phyloP scores from a whole-genome alignment of 306 rosid genomes.

The Quercus aquifolioides region DNA sequence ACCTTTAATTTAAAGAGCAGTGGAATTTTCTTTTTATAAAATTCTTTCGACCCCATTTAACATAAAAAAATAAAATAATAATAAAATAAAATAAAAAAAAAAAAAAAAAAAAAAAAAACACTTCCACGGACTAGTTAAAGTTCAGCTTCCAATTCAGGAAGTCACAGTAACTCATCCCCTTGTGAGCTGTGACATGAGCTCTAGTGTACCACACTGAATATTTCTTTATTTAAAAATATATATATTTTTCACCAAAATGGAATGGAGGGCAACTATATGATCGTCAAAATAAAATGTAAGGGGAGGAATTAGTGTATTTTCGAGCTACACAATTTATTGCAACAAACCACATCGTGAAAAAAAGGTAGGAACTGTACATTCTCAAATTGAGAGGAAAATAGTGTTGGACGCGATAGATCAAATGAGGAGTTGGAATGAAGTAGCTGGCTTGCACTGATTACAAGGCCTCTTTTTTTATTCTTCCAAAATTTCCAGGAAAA shows the following conservation, averaged over 20 bases:
- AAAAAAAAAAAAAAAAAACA: background rate
- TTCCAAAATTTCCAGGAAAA: background rate
- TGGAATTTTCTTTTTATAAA: slow-evolving; percentile 26
- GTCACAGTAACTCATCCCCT: slow-evolving; percentile 31
- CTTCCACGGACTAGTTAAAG: slow-evolving; percentile 24
- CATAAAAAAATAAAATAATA: slow-evolving; percentile 11
- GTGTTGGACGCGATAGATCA: background rate
- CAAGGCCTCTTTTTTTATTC: background rate
- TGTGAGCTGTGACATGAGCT: background rate
- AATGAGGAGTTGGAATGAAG: background rate
- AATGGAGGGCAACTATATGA: background rate
- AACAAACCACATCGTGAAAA: background rate
- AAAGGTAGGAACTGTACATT: background rate
- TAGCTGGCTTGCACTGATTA: background rate
- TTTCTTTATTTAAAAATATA: too few species aligned
- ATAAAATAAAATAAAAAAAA: too few species aligned
- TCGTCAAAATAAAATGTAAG: background rate
- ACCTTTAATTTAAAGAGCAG: background rate
- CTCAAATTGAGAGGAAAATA: background rate
- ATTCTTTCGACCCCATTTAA: slow-evolving; percentile 24
- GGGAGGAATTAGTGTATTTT: background rate
- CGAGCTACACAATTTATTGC: background rate
- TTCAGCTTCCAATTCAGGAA: background rate
- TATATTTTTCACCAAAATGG: background rate
- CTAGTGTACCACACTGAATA: background rate